These are phyloP conservation scores for Colletotrichum limetticola DNA, from an alignment of 2,329 filamentous ascomycete genomes.

Conservation along the genomic window DNA sequence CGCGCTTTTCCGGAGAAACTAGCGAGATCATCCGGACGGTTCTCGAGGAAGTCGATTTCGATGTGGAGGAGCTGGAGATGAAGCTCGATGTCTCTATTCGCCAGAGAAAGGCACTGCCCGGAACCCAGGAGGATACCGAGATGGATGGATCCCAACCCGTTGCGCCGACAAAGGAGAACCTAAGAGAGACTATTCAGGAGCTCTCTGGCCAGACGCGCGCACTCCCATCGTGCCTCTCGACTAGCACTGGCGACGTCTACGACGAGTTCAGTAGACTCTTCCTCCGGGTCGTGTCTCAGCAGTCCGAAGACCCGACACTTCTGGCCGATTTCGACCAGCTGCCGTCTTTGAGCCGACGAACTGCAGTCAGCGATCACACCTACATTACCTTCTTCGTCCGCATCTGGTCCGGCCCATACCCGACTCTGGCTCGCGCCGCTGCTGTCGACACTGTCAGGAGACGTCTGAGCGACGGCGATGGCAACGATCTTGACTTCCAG, in stretches of 20 bases:
- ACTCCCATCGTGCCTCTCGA: slow-evolving; percentile 63
- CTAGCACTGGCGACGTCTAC: slow-evolving; percentile 63
- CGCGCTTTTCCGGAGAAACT: slow-evolving; percentile 66
- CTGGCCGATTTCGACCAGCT: slow-evolving; percentile 64
- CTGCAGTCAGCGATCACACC: slow-evolving; percentile 69
- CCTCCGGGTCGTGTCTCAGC: slow-evolving; percentile 61
- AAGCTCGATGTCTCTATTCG: slow-evolving; percentile 78
- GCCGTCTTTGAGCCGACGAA: slow-evolving; percentile 63
- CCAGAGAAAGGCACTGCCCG: slow-evolving; percentile 61
- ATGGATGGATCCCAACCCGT: slow-evolving; percentile 54
- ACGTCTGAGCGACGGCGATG: slow-evolving; percentile 62
- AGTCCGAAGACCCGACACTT: slow-evolving; percentile 49
- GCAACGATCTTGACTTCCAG: slow-evolving; percentile 74
- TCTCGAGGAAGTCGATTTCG: slow-evolving; percentile 74
- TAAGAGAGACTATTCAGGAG: slow-evolving; percentile 52
- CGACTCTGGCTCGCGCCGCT: slow-evolving; percentile 73
- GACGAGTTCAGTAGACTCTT: slow-evolving; percentile 69
- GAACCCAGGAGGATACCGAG: slow-evolving; percentile 59
- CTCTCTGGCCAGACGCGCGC: slow-evolving; percentile 48
- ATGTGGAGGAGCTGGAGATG: slow-evolving; percentile 80
- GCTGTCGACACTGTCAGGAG: slow-evolving; percentile 75
- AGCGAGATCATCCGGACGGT: slow-evolving; percentile 74
- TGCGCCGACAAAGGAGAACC: slow-evolving; percentile 45
- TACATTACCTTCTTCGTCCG: slow-evolving; percentile 81
- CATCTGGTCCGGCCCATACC: slow-evolving; percentile 78